Conservation (phyloP, 2,329 filamentous ascomycete species). For the Aureobasidium leucospermi region DNA sequence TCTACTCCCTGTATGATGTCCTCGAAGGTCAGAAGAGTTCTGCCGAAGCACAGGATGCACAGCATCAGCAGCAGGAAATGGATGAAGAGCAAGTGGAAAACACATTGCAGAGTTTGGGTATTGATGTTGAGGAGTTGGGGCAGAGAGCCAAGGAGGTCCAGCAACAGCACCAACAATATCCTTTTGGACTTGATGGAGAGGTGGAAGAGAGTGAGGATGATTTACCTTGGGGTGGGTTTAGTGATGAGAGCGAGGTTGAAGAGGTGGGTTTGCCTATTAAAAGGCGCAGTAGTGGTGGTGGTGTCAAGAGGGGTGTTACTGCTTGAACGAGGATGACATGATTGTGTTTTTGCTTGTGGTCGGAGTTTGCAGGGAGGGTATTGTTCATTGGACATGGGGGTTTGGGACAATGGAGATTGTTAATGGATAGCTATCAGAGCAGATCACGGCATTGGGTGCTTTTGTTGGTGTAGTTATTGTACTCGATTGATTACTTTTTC, state of each 20-base stretch:
- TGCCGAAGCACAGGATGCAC: constrained; percentile 28
- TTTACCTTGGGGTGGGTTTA: constrained; percentile 14
- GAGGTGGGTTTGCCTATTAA: neutral
- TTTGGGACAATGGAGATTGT: neutral
- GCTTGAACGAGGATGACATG: neutral
- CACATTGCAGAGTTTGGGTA: constrained; percentile 34
- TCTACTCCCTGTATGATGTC: constrained; percentile 78
- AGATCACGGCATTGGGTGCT: neutral
- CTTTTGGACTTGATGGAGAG: constrained; percentile 17
- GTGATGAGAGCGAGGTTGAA: constrained; percentile 23
- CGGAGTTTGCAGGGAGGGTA: neutral
- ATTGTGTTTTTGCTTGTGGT: neutral
- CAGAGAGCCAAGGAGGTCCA: neutral
- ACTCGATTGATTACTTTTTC: neutral
- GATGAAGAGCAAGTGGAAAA: constrained; percentile 34
- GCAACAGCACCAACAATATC: neutral
- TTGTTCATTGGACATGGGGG: neutral
- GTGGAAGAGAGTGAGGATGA: constrained; percentile 18
- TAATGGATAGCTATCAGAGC: neutral
- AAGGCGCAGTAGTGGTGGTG: neutral
- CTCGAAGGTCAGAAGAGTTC: constrained; percentile 64
- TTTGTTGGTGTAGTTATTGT: neutral
- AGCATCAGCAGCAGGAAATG: neutral
- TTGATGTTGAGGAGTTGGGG: constrained; percentile 28
- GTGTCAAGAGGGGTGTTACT: neutral